phyloP scores from a whole-genome alignment of 2,329 filamentous ascomycete genomes.

The Sporothrix phasma region DNA sequence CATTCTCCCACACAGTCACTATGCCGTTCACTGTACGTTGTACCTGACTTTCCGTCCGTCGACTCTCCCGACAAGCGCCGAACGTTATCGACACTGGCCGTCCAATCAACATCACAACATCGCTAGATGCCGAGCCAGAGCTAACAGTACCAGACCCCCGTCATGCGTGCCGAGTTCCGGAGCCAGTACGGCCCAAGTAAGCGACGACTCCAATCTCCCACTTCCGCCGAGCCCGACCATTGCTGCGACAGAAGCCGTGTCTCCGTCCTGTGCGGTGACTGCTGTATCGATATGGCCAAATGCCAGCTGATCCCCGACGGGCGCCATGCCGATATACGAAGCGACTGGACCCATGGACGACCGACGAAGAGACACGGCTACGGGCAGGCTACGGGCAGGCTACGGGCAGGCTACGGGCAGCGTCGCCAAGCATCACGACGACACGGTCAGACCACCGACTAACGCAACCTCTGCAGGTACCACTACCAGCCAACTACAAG shows the following conservation, averaged over 20 bases:
- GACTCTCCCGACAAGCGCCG: too few species aligned
- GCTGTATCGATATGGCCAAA: too few species aligned
- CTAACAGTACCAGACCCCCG: slow-evolving; percentile 33
- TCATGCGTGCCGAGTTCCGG: slow-evolving; percentile 42
- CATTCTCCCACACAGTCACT: slow-evolving; percentile 12
- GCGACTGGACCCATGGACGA: not conserved
- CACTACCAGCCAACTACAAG: slow-evolving; percentile 43
- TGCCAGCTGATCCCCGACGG: too few species aligned
- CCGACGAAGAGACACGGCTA: not conserved
- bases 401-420: not conserved
- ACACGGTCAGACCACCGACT: not conserved
- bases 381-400: not conserved
- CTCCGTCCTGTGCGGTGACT: not conserved
- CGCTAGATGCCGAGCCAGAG: not conserved
- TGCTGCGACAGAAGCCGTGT: not conserved
- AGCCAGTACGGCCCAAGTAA: slow-evolving; percentile 60
- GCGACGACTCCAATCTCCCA: slow-evolving; percentile 21
- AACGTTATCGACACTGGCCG: too few species aligned
- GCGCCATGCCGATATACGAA: too few species aligned
- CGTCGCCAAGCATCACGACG: too few species aligned
- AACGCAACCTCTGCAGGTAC: slow-evolving; percentile 37
- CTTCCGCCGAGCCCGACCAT: not conserved
- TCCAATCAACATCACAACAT: not conserved
- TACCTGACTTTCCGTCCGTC: not conserved
- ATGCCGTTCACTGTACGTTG: slow-evolving; percentile 26